Percentiles rank a stretch among this genome's conserved stretches.
phyloP scores from a whole-genome alignment of 768 basidiomycete species.

The Cystofilobasidium macerans region DNA sequence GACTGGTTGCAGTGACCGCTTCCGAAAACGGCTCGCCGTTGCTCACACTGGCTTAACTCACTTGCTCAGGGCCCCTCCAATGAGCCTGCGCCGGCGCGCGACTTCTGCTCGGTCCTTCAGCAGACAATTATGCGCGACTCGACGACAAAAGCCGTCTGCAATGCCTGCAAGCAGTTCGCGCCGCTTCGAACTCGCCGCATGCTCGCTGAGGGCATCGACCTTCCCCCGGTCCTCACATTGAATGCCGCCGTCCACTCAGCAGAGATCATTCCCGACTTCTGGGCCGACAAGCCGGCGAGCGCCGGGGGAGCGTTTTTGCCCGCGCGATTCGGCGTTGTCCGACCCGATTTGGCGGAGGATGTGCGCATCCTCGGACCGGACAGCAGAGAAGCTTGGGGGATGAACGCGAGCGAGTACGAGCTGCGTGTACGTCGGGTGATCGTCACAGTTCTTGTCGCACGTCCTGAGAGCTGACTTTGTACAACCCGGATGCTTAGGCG shows the following conservation, averaged over 20 bases:
- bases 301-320: slow-evolving; percentile 47
- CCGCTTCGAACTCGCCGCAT: slow-evolving; percentile 61
- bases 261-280: slow-evolving; percentile 54
- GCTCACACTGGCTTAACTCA: too few species aligned
- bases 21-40: slow-evolving; percentile 13
- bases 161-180: slow-evolving; percentile 64
- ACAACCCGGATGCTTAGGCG: slow-evolving; percentile 44
- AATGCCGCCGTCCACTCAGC: slow-evolving; percentile 73
- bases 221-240: slow-evolving; percentile 75
- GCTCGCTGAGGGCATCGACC: slow-evolving; percentile 44
- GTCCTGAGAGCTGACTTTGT: neutral
- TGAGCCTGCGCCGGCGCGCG: slow-evolving; percentile 38
- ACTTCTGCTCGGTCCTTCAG: slow-evolving; percentile 60
- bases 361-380: slow-evolving; percentile 42
- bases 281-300: slow-evolving; percentile 51
- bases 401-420: slow-evolving; percentile 51
- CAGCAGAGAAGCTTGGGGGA: slow-evolving; percentile 49
- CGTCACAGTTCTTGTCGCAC: neutral
- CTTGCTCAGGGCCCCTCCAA: slow-evolving; percentile 33
- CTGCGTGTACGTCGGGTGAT: slow-evolving; percentile 52
- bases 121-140: slow-evolving; percentile 69
- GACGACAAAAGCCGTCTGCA: slow-evolving; percentile 76
- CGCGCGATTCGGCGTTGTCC: slow-evolving; percentile 38
- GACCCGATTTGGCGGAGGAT: slow-evolving; percentile 26
- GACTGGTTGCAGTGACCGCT: neutral